These are phyloP conservation scores for Aspergillus vadensis DNA, from an alignment of 2,329 filamentous ascomycete genomes.

Conservation along the genomic window DNA sequence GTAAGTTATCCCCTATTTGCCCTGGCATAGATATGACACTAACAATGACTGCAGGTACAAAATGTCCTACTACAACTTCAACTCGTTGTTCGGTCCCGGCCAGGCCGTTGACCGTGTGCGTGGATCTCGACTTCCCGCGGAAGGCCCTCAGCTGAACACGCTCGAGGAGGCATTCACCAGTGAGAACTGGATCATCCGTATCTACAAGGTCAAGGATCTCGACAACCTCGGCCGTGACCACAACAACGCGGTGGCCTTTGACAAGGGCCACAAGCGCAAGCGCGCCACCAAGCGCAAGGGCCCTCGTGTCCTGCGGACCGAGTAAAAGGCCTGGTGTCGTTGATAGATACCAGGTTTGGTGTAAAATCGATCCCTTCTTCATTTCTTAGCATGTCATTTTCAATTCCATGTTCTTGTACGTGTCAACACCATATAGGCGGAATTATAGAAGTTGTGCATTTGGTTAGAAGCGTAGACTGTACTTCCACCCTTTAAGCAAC, in stretches of 20 bases:
- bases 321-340: slow-evolving; percentile 30
- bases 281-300: slow-evolving; percentile 49
- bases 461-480: too few species aligned
- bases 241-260: slow-evolving; percentile 59
- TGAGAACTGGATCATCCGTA: slow-evolving; percentile 99
- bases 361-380: not conserved
- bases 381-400: slow-evolving; percentile 5
- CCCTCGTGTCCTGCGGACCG: slow-evolving; percentile 47
- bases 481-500: too few species aligned
- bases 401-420: slow-evolving; percentile 21
- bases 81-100: slow-evolving; percentile 84
- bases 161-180: slow-evolving; percentile 97
- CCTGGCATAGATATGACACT: slow-evolving; percentile 16
- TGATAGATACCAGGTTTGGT: slow-evolving; percentile 15
- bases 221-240: slow-evolving; percentile 95
- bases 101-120: slow-evolving; percentile 91
- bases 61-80: slow-evolving; percentile 99
- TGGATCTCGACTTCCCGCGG: slow-evolving; percentile 74
- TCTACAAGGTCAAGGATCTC: slow-evolving; percentile 99
- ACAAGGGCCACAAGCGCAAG: slow-evolving; percentile 57
- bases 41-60: slow-evolving; percentile 74
- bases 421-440: slow-evolving; percentile 8
- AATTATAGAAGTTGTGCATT: not conserved
- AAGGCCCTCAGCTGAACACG: slow-evolving; percentile 81
- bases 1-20: slow-evolving; percentile 60